Conservation (phyloP, 768 basidiomycete genomes). For the Cystobasidium tubakii region DNA sequence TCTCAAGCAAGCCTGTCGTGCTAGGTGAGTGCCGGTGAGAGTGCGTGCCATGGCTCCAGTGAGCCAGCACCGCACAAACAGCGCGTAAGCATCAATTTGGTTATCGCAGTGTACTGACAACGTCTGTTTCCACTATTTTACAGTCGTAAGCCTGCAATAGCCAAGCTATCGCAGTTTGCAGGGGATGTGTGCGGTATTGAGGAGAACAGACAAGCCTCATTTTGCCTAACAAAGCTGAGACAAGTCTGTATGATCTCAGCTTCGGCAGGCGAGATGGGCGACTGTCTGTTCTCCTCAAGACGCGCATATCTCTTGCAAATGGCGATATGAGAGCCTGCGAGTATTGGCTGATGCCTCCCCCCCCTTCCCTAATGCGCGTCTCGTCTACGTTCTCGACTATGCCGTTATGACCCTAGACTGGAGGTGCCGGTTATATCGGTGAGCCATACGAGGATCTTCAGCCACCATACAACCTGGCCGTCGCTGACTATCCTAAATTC, state of each 20-base stretch:
- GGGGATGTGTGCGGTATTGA: background rate
- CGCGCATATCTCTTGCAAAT: too few species aligned
- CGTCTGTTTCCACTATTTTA: background rate
- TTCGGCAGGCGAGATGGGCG: too few species aligned
- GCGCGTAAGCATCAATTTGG: too few species aligned
- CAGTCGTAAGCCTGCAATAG: too few species aligned
- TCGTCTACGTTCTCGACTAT: background rate
- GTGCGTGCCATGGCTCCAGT: background rate
- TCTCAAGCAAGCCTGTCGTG: constrained; percentile 12
- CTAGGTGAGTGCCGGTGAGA: constrained; percentile 38
- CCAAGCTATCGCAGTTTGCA: too few species aligned
- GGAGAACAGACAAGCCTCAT: background rate
- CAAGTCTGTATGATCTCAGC: too few species aligned
- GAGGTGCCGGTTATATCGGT: constrained; percentile 40
- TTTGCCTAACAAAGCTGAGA: too few species aligned
- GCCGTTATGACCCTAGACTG: constrained; percentile 20
- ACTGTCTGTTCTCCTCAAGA: too few species aligned
- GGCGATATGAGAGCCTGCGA: too few species aligned
- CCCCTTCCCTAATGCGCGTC: too few species aligned
- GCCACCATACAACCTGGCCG: background rate
- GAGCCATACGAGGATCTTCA: background rate
- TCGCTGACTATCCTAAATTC: constrained; percentile 26
- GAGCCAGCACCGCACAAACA: background rate
- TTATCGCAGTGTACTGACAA: background rate
- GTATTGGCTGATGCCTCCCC: too few species aligned